Conservation (phyloP, 164 flowering plant genomes). For the Umbilicus rupestris region DNA sequence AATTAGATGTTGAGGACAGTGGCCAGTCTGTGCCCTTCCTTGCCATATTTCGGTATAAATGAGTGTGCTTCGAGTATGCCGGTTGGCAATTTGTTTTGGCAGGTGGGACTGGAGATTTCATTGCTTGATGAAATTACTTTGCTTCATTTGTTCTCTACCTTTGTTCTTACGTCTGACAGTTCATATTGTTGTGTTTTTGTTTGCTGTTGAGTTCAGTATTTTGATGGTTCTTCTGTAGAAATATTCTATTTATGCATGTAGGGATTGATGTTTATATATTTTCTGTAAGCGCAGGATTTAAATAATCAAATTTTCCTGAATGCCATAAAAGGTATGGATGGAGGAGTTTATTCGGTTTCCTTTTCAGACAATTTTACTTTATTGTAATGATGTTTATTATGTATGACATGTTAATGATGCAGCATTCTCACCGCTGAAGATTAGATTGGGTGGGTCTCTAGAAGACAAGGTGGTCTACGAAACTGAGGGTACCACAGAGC, state of each 20-base stretch:
- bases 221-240: too few species aligned
- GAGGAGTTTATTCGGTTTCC: background rate
- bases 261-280: background rate
- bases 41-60: too few species aligned
- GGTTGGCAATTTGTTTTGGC: too few species aligned
- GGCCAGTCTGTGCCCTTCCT: too few species aligned
- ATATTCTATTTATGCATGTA: background rate
- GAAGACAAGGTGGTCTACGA: constrained; percentile 75
- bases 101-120: too few species aligned
- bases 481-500: constrained; percentile 24
- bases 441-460: constrained; percentile 79
- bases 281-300: constrained; percentile 51
- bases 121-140: too few species aligned
- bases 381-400: too few species aligned
- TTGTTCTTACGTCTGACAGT: background rate
- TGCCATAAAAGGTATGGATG: constrained; percentile 64
- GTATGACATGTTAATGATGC: constrained; percentile 3
- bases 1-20: too few species aligned
- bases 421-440: constrained; percentile 86
- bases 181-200: too few species aligned
- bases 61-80: too few species aligned
- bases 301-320: constrained; percentile 48
- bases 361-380: background rate
- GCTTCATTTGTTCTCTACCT: background rate
- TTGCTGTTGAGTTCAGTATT: too few species aligned